Evolutionary conservation across 2,329 filamentous ascomycete species (phyloP).

Genomic region (Colletotrichum sp.): DNA sequence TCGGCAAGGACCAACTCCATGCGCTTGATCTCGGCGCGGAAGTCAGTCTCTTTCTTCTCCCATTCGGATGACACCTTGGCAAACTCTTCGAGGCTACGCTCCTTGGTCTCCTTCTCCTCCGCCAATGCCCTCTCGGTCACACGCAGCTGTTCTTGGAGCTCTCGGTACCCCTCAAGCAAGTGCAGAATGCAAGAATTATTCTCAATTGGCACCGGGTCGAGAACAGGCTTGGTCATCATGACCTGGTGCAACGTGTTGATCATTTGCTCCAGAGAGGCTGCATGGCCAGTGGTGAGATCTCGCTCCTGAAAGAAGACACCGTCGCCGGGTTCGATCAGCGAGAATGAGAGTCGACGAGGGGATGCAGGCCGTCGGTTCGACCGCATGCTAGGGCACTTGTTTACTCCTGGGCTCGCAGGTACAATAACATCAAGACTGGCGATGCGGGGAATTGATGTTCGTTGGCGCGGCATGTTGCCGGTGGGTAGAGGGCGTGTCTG

Average conservation of each 20-base stretch:
- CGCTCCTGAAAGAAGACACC: not conserved
- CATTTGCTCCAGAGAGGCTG: constrained; percentile 48
- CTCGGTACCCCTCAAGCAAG: constrained; percentile 39
- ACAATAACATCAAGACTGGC: not conserved
- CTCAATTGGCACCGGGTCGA: constrained; percentile 40
- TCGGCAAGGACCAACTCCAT: constrained; percentile 40
- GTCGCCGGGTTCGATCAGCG: not conserved
- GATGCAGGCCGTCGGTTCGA: not conserved
- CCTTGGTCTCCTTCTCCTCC: constrained; percentile 18
- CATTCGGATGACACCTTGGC: constrained; percentile 41
- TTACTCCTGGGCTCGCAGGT: not conserved
- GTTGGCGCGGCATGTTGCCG: not conserved
- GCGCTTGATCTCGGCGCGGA: constrained; percentile 42
- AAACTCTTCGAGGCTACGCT: constrained; percentile 35
- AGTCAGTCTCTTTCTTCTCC: constrained; percentile 39
- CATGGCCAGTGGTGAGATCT: constrained; percentile 37
- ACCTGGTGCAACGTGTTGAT: constrained; percentile 46
- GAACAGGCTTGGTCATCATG: constrained; percentile 41
- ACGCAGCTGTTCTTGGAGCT: constrained; percentile 27
- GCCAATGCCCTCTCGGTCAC: constrained; percentile 9
- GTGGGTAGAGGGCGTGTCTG: not conserved
- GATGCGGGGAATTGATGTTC: not conserved
- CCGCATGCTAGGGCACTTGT: not conserved
- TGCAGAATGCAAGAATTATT: constrained; percentile 47
- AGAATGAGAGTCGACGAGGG: not conserved